phyloP scores from a whole-genome alignment of 2,329 filamentous ascomycete species.

The Geosmithia putterillii region DNA sequence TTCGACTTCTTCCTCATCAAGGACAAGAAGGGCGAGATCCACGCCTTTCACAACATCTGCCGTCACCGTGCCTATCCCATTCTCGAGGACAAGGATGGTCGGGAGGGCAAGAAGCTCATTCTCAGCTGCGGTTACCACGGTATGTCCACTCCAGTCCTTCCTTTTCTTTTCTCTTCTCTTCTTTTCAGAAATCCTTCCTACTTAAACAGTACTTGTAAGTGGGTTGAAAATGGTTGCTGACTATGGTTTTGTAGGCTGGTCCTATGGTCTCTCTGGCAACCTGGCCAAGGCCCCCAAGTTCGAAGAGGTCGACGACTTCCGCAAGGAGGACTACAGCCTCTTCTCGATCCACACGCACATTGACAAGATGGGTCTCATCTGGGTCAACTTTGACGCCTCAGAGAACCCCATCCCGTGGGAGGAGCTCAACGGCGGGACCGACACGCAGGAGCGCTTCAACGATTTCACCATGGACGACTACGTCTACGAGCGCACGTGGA shows the following conservation, averaged over 20 bases:
- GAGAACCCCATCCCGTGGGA: slow-evolving; percentile 34
- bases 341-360: slow-evolving; percentile 32
- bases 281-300: slow-evolving; percentile 84
- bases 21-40: slow-evolving; percentile 37
- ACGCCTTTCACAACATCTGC: slow-evolving; percentile 51
- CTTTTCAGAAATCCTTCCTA: too few species aligned
- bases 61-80: slow-evolving; percentile 48
- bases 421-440: slow-evolving; percentile 35
- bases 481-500: slow-evolving; percentile 44
- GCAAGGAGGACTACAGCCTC: slow-evolving; percentile 40
- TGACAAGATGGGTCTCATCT: slow-evolving; percentile 33
- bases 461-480: slow-evolving; percentile 26
- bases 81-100: slow-evolving; percentile 35
- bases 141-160: not conserved
- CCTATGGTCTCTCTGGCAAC: slow-evolving; percentile 36
- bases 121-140: slow-evolving; percentile 4
- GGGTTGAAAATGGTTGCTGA: too few species aligned
- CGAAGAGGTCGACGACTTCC: slow-evolving; percentile 75
- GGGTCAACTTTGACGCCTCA: slow-evolving; percentile 32
- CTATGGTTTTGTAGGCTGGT: slow-evolving; percentile 20
- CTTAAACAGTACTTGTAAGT: too few species aligned
- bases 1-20: slow-evolving; percentile 40
- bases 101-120: slow-evolving; percentile 7
- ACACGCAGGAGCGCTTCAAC: slow-evolving; percentile 30
- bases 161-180: not conserved